phyloP scores from a whole-genome alignment of 345 rosid species.

The Zanthoxylum bungeanum region DNA sequence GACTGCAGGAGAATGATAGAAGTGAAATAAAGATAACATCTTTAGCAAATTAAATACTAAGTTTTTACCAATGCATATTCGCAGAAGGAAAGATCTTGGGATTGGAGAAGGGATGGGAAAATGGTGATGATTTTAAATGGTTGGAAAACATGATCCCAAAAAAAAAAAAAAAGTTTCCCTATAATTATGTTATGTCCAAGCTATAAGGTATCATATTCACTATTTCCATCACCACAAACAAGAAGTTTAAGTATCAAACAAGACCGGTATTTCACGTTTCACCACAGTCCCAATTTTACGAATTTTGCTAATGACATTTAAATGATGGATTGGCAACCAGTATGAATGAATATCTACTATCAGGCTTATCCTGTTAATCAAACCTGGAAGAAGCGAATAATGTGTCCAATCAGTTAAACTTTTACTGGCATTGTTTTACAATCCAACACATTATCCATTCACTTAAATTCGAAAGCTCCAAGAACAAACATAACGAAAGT shows the following conservation, averaged over 20 bases:
- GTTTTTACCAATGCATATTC: not conserved
- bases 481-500: not conserved
- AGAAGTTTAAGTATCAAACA: not conserved
- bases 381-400: not conserved
- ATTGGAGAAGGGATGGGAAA: not conserved
- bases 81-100: constrained; percentile 16
- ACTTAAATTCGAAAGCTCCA: not conserved
- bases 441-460: not conserved
- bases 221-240: not conserved
- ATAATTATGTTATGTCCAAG: not conserved
- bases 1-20: constrained; percentile 1
- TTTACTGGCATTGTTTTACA: not conserved
- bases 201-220: not conserved
- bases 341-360: not conserved
- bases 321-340: not conserved
- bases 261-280: not conserved
- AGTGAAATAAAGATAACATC: constrained; percentile 5
- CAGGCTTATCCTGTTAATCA: not conserved
- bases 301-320: not conserved
- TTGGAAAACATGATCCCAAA: constrained; percentile 7
- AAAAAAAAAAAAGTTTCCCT: not conserved
- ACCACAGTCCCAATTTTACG: not conserved
- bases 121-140: constrained; percentile 1
- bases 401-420: not conserved
- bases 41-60: constrained; percentile 13